Percentiles rank a stretch among this genome's conserved stretches.
Conservation (phyloP, 345 rosid species). For the Citropsis articulata region DNA sequence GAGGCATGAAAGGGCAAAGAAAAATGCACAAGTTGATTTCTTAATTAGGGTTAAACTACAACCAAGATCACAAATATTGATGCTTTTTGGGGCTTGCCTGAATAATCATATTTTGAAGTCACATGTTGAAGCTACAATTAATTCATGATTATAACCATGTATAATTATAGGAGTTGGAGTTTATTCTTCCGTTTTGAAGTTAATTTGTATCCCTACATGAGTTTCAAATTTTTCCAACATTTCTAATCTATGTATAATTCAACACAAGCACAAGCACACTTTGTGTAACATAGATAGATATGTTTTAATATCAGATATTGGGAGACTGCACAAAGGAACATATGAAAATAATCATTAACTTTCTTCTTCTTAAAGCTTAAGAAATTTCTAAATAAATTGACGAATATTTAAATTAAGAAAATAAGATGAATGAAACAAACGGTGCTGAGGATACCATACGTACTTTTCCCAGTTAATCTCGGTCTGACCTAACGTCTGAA, state of each 20-base stretch:
- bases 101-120: neutral
- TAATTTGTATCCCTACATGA: no score
- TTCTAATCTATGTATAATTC: no score
- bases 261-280: no score
- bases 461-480: conserved; percentile 99
- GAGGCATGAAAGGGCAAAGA: neutral
- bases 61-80: neutral
- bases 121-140: neutral
- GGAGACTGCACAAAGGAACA: neutral
- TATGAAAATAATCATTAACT: neutral
- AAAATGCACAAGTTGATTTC: neutral
- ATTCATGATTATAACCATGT: neutral
- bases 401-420: neutral
- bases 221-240: no score
- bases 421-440: neutral
- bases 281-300: neutral
- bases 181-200: neutral
- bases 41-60: neutral
- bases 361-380: neutral
- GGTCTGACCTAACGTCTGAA: conserved; percentile 60
- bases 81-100: neutral
- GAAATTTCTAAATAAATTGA: neutral
- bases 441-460: conserved; percentile 10
- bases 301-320: neutral
- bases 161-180: neutral